phyloP scores from a whole-genome alignment of 345 rosid genomes.

The Lagerstroemia speciosa region DNA sequence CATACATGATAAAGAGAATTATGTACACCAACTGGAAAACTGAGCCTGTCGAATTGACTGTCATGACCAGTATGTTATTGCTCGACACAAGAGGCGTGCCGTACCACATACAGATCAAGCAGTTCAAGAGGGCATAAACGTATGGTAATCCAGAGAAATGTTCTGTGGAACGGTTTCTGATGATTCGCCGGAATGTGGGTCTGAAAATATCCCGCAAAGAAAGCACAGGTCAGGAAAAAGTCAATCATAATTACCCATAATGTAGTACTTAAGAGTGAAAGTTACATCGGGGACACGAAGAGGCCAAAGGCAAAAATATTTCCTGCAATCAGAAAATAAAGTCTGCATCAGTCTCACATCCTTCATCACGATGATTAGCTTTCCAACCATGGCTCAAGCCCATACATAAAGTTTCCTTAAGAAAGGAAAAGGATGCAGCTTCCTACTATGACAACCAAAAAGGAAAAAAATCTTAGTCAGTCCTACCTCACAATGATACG shows the following conservation, averaged over 20 bases:
- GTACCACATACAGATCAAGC: constrained; percentile 79
- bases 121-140: constrained; percentile 69
- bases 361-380: not conserved
- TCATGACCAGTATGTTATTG: constrained; percentile 48
- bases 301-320: constrained; percentile 77
- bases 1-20: constrained; percentile 42
- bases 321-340: constrained; percentile 39
- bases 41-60: constrained; percentile 68
- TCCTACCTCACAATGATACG: too few species aligned
- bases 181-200: constrained; percentile 75
- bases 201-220: constrained; percentile 27
- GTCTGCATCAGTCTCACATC: not conserved
- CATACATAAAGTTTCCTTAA: not conserved
- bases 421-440: not conserved
- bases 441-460: too few species aligned
- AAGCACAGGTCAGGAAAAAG: constrained; percentile 2
- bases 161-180: constrained; percentile 68
- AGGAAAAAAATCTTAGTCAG: too few species aligned
- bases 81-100: constrained; percentile 60
- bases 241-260: not conserved
- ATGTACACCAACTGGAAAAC: constrained; percentile 60
- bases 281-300: constrained; percentile 79
- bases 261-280: constrained; percentile 1
- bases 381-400: not conserved
- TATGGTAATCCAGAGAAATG: constrained; percentile 86